Conservation (phyloP, 2,329 filamentous ascomycete species). For the Xylariaceae sp. region DNA sequence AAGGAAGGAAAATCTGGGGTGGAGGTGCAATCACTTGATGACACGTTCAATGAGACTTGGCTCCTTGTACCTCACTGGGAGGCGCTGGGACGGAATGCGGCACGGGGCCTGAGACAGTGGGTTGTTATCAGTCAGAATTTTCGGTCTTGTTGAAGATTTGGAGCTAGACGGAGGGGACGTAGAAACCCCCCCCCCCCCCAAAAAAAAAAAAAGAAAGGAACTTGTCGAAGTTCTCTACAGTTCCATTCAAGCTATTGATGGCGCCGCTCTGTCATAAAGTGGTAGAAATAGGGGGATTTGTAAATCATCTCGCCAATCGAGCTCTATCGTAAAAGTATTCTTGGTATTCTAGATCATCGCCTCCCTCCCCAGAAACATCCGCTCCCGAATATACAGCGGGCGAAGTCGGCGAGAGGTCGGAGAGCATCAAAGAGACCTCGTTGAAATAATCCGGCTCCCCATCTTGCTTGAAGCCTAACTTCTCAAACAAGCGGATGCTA, state of each 20-base stretch:
- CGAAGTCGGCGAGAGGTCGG: slow-evolving; percentile 20
- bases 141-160: slow-evolving; percentile 42
- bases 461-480: slow-evolving; percentile 47
- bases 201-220: neutral
- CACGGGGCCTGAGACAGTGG: slow-evolving; percentile 52
- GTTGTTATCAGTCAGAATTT: slow-evolving; percentile 70
- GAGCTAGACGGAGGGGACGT: neutral
- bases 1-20: slow-evolving; percentile 33
- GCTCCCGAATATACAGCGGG: neutral
- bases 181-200: too few relatives aligned
- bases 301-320: slow-evolving; percentile 3
- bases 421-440: slow-evolving; percentile 48
- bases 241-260: neutral
- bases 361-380: neutral
- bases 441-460: slow-evolving; percentile 55
- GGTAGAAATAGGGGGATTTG: too few relatives aligned
- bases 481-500: slow-evolving; percentile 47
- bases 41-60: slow-evolving; percentile 74
- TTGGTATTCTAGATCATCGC: neutral
- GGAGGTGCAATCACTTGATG: slow-evolving; percentile 41
- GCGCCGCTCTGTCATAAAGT: neutral
- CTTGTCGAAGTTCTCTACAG: neutral
- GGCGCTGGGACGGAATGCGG: slow-evolving; percentile 46
- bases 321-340: slow-evolving; percentile 20
- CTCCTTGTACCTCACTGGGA: slow-evolving; percentile 74